Base-by-base conservation (phyloP, 805 yeast species). In the Blastobotrys muscicola region DNA sequence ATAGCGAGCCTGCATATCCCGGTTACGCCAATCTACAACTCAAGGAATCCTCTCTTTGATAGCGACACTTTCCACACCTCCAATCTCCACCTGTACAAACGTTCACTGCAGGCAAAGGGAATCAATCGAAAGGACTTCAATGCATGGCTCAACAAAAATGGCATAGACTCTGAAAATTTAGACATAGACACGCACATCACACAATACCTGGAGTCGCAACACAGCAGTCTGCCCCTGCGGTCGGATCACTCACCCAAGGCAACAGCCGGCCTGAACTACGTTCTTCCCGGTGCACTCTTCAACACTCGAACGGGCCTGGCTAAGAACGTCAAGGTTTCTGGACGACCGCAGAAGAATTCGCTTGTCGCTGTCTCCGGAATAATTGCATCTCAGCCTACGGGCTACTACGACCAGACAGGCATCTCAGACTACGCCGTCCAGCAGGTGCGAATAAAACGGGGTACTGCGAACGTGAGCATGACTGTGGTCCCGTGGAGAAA, bases 251-350 rank as follows among this genome's bases (percentile, higher is more conserved):
- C 33, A 15, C 45, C 44, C n/a, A 39, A 44, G 3, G 94, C 87
- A 29, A 75, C 83, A 6, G 94, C 82, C 26, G 95, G 95, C 5
- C 69, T 85, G 47, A 73, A 85, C 1, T 85, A 84, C 54, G 69
- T 68, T 33, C 72, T 82, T 48, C 72, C 70, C 45, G 94, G 94
- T 5, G 73, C 85, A 58, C 64, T 85, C 33, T 58, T 67, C 45
- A 82, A 77, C 58, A 69, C 82, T 3, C 92, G 94, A 15, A 76
- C 80, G 54, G 94, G 95, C 40, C 62, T 77, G 16, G 65, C 72
- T 38, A 61, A 64, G 9, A 74, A 72, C 23, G 65, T 65, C 42
- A 68, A 80, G 35, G 76, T 75, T 13, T 84, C 87, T 11, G 94
- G 90, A 46, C 76, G 95, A 68, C 64, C 76, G 38, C 65, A 75